Percentiles rank a stretch among this genome's conserved stretches.
These are phyloP conservation scores for Falciphora oryzae DNA, from an alignment of 2,329 filamentous ascomycete species.

Conservation along the genomic window DNA sequence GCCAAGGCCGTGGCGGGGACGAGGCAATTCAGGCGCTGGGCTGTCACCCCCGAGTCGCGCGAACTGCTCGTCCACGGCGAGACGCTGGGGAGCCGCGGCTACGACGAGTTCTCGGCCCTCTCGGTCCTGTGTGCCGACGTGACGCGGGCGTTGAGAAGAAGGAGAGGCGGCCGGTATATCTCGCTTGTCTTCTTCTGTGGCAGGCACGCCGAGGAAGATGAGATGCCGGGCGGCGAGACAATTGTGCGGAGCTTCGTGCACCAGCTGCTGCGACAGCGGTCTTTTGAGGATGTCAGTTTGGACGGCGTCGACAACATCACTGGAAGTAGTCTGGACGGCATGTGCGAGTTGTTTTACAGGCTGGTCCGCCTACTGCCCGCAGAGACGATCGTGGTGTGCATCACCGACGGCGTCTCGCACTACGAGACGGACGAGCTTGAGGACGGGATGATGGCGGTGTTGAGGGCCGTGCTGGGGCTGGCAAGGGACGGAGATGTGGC, in stretches of 20 bases:
- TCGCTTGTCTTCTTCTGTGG: background rate
- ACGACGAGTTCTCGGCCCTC: background rate
- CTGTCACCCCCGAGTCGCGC: background rate
- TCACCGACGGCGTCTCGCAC: constrained; percentile 1
- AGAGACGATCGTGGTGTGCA: background rate
- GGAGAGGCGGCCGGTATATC: background rate
- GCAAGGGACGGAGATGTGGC: background rate
- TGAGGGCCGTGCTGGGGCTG: background rate
- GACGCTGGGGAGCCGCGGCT: background rate
- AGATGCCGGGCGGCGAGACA: background rate
- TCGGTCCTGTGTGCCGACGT: background rate
- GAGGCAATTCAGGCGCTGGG: background rate
- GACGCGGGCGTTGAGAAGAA: background rate
- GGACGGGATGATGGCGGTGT: background rate
- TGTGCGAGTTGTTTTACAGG: background rate
- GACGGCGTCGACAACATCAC: background rate
- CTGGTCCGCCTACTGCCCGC: background rate
- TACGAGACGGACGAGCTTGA: background rate
- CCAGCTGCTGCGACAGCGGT: background rate
- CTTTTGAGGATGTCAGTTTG: background rate
- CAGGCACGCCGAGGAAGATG: background rate
- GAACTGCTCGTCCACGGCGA: background rate
- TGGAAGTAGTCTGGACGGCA: background rate
- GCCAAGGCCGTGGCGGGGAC: background rate
- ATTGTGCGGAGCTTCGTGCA: background rate